Percentiles rank a stretch among this genome's conserved stretches.
Evolutionary conservation across 441 rosid species (phyloP).

Genomic region (Aleurites moluccanus): DNA sequence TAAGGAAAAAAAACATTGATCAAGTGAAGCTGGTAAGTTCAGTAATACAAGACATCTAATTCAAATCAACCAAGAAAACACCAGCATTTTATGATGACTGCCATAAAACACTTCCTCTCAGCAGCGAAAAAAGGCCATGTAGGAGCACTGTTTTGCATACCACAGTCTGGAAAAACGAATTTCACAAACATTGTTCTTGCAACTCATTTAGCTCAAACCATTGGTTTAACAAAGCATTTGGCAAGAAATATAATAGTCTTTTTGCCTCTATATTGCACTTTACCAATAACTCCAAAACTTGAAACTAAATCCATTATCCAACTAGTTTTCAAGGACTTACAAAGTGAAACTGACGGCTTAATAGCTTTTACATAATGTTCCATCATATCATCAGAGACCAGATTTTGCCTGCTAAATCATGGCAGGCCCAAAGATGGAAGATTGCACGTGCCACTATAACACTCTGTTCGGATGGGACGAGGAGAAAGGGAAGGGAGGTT

Average conservation of each 20-base stretch:
- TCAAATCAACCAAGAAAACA: neutral
- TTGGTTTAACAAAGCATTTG: neutral
- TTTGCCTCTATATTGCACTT: neutral
- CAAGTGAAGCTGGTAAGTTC: neutral
- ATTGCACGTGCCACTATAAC: neutral
- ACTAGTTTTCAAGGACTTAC: neutral
- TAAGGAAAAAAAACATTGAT: neutral
- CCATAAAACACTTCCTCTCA: no score
- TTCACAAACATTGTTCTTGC: neutral
- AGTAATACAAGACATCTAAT: neutral
- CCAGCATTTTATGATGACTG: neutral
- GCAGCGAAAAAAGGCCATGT: neutral
- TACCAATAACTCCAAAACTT: neutral
- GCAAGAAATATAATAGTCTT: neutral
- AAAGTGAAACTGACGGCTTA: neutral
- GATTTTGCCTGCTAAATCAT: neutral
- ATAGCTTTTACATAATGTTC: neutral
- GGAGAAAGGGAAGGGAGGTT: no score
- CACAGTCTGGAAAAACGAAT: neutral
- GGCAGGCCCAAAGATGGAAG: neutral
- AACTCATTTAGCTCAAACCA: neutral
- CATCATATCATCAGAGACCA: neutral
- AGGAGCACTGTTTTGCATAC: neutral
- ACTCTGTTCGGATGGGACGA: no score
- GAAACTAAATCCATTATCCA: neutral